Base-by-base conservation (phyloP, 495 filamentous ascomycete species). In the Bathelium albidoporum region DNA sequence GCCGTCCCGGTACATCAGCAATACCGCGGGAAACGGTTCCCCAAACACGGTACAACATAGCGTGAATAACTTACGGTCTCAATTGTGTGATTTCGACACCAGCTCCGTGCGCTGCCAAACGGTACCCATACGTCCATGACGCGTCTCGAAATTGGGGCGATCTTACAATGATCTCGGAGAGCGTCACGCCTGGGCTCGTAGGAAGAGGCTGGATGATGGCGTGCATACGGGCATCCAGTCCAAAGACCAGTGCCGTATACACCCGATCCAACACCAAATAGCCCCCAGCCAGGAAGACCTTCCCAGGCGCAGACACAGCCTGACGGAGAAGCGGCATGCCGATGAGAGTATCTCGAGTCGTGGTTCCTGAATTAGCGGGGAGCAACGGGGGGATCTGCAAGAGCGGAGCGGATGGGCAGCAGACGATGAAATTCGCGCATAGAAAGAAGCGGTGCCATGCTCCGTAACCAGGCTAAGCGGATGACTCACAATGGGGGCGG, bases 281-380 rank as follows among this genome's bases (percentile, higher is more conserved):
- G 45, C 94, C 94, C 43, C 94, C 94, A 58, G 92, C 90, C 18
- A 98, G 81, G 53, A 98, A 82, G 49, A 98, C 95, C 77, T 98
- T 98, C 59, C 94, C 94, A 26, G 94, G 94, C 1, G 95, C 92
- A 65, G 93, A 97, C 66, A 95, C 81, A 69, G 89, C 90, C 61
- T 79, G 78, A 31, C 74, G 77, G 32, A 73, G 68, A 41, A 49
- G 55, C 18, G 31, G 16, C 45, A 63, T 58, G 0, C 16, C 24
- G 31, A 20, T n/a, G 18, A 20, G 22, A 29, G 29, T 0, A 55
- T 55, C 24, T 11, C 22, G 24, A 26, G 49, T 12, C 7, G 20
- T 55, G 49, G 49, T 55, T 55, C 49, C 49, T 55, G 49, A 9
- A 29, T 55, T 29, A 55, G 49, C 24, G n/a, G 44, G 22, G n/a